These are phyloP conservation scores for Amanita fuliginea DNA, from an alignment of 768 basidiomycete species.

Conservation along the genomic window DNA sequence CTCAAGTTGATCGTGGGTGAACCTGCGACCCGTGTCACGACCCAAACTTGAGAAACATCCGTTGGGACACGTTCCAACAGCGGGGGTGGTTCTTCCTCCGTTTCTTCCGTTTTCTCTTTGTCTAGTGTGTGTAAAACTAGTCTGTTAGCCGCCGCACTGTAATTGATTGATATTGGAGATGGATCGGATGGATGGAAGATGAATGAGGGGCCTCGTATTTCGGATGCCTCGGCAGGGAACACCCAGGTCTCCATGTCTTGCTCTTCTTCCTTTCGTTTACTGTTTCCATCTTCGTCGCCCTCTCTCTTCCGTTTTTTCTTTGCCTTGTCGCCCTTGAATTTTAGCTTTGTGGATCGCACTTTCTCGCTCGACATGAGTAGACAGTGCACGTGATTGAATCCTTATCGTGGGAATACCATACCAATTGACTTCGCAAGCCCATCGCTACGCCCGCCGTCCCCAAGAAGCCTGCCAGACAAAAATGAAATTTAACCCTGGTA, in stretches of 20 bases:
- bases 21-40: conserved; percentile 77
- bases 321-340: conserved; percentile 81
- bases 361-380: conserved; percentile 26
- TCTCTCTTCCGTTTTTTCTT: conserved; percentile 76
- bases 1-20: conserved; percentile 78
- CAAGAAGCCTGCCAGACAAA: conserved; percentile 40
- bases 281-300: conserved; percentile 37
- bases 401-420: conserved; percentile 25
- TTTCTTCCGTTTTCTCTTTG: conserved; percentile 41
- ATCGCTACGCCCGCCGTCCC: conserved; percentile 43
- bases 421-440: conserved; percentile 15
- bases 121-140: conserved; percentile 57
- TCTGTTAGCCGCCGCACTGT: conserved; percentile 63
- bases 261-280: conserved; percentile 44
- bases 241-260: conserved; percentile 73
- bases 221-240: conserved; percentile 52
- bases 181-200: conserved; percentile 77
- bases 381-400: conserved; percentile 19
- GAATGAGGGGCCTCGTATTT: conserved; percentile 85
- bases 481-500: conserved; percentile 80
- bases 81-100: conserved; percentile 27
- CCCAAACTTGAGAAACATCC: conserved; percentile 89
- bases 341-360: conserved; percentile 65
- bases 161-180: conserved; percentile 65
- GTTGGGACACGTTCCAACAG: conserved; percentile 61